Evolutionary conservation across 768 basidiomycete genomes (phyloP).

Genomic region (Suillus subluteus): DNA sequence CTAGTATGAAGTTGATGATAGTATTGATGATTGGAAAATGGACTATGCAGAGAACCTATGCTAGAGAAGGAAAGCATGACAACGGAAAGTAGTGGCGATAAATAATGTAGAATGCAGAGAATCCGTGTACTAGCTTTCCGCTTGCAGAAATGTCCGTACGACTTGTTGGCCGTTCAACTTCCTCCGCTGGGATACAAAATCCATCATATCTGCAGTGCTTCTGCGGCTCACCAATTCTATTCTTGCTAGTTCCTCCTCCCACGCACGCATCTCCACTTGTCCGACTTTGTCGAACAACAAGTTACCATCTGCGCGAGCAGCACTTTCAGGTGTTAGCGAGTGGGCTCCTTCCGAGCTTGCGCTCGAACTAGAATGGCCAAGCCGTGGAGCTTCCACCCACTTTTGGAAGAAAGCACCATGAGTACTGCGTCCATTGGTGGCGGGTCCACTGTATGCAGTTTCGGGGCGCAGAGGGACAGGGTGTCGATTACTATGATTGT

Average conservation of each 20-base stretch:
- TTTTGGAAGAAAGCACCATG: conserved; percentile 26
- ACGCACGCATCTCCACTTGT: conserved; percentile 55
- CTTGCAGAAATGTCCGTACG: conserved; percentile 26
- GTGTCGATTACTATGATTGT: conserved; percentile 21
- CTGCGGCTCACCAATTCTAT: conserved; percentile 67
- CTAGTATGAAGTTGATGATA: conserved; percentile 10
- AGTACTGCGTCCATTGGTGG: conserved; percentile 17
- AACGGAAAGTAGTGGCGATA: background rate
- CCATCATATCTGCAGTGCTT: conserved; percentile 42
- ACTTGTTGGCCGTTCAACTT: conserved; percentile 27
- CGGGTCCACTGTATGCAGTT: conserved; percentile 28
- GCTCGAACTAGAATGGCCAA: conserved; percentile 32
- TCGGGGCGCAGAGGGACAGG: conserved; percentile 28
- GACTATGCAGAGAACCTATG: conserved; percentile 2
- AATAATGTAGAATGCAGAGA: conserved; percentile 8
- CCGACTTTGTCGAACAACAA: conserved; percentile 33
- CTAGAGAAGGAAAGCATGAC: conserved; percentile 9
- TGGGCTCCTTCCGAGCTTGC: conserved; percentile 56
- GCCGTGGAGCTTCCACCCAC: conserved; percentile 30
- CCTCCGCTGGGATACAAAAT: conserved; percentile 33
- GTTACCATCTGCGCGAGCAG: conserved; percentile 20
- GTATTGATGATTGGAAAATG: conserved; percentile 4
- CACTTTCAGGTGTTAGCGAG: conserved; percentile 20
- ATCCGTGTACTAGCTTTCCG: conserved; percentile 25
- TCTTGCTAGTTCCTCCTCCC: conserved; percentile 78